Base-by-base conservation (phyloP, 1,139 yeast genomes). In the Candida frijolesensis region DNA sequence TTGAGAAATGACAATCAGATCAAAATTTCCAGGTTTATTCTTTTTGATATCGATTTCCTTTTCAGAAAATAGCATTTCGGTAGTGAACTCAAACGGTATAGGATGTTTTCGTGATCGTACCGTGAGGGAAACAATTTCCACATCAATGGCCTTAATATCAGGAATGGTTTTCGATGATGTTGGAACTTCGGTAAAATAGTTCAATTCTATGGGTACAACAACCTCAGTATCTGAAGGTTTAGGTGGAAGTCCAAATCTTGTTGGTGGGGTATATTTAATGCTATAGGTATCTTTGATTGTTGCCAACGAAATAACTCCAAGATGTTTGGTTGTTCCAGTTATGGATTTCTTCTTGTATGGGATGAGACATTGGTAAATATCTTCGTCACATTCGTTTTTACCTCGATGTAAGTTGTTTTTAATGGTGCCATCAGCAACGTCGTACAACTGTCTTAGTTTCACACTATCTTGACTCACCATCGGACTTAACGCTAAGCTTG, bases 51-150 rank as follows among this genome's bases (percentile, higher is more conserved):
- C 67, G 7, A 62, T 55, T 39, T 60, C 61, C 19, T 66, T 63
- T 42, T 66, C 70, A 15, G 59, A 54, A 55, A 74, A 71, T 51
- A 74, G 71, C 67, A 74, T 66, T 27, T 73, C 79, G 50, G 73
- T 76, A 49, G 69, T 71, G 51, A 76, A 62, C 47, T 76, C 80
- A 4, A 76, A 62, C 0, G 81, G 80, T 6, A 76, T 70, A 4
- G 61, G 63, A 47, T 74, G 64, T 47, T 68, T 72, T 16, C 61
- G 63, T 0, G 79, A 70, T 44, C 71, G 59, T 8, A 74, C 60
- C 0, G 79, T 72, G n/a, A 70, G 64, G 2, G 63, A 72, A 16
- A 71, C 70, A 46, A 76, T 58, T 50, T 76, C 80, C 2, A 71
- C 63, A 15, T 60, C 60, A 2, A 74, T 44, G 0, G 64, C 56